Conservation (phyloP, 306 rosid species). For the Mimosa bimucronata region DNA sequence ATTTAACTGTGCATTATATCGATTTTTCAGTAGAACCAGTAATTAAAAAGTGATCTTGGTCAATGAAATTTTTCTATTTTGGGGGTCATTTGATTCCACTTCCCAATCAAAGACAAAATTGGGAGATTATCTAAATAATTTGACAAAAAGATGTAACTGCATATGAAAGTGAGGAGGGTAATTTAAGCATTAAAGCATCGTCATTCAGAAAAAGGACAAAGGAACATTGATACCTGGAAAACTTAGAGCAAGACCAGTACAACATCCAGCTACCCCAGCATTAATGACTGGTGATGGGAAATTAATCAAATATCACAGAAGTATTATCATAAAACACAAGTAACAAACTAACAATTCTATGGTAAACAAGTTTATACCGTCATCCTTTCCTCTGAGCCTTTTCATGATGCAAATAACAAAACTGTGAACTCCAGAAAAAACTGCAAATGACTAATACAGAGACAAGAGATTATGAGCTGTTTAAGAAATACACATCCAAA, state of each 20-base stretch:
- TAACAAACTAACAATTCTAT: conserved; percentile 17
- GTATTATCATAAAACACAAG: background rate
- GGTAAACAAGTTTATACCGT: conserved; percentile 51
- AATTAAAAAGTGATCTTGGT: background rate
- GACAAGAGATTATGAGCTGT: background rate
- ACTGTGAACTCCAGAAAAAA: conserved; percentile 83
- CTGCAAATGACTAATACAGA: conserved; percentile 66
- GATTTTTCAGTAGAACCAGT: conserved; percentile 19
- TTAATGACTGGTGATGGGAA: conserved; percentile 61
- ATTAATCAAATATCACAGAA: conserved; percentile 4
- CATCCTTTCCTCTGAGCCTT: conserved; percentile 96
- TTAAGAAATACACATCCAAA: background rate
- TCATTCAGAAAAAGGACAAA: background rate
- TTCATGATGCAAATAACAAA: conserved; percentile 92
- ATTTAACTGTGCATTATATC: conserved; percentile 3
- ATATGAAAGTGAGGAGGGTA: background rate
- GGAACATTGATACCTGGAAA: conserved; percentile 63
- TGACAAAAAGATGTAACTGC: background rate
- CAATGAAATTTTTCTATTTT: background rate
- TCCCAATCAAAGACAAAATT: background rate
- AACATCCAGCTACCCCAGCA: conserved; percentile 91
- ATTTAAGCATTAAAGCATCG: too few species aligned
- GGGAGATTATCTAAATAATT: background rate
- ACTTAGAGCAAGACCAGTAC: conserved; percentile 81
- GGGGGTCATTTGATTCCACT: background rate